Evolutionary conservation across 1,284 basidiomycete genomes (phyloP).

Genomic region (Vanrija sp.): DNA sequence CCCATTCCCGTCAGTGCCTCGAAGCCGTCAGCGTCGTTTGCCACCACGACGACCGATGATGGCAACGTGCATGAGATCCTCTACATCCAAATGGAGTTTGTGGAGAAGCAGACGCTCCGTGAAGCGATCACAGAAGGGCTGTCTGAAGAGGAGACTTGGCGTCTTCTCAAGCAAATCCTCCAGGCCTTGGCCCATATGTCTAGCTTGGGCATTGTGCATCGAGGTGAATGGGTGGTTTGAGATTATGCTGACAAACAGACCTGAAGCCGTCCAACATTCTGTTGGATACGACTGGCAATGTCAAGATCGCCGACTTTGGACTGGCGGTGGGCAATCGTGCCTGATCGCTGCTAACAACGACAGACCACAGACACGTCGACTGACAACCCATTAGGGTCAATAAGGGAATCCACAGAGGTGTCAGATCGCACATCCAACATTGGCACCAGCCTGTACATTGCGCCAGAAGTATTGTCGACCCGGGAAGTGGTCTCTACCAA

Average conservation of each 20-base stretch:
- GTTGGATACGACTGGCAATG: constrained; percentile 82
- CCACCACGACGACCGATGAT: constrained; percentile 35
- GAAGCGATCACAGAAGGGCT: constrained; percentile 76
- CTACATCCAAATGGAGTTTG: constrained; percentile 51
- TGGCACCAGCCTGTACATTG: constrained; percentile 88
- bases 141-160: constrained; percentile 80
- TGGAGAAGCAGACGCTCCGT: constrained; percentile 46
- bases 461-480: constrained; percentile 63
- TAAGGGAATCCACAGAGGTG: constrained; percentile 17
- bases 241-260: constrained; percentile 51
- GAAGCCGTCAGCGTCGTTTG: constrained; percentile 8
- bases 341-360: background rate
- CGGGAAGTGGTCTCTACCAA: constrained; percentile 21
- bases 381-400: constrained; percentile 64
- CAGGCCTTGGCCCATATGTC: constrained; percentile 91
- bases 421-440: constrained; percentile 60
- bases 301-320: constrained; percentile 94
- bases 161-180: constrained; percentile 84
- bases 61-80: constrained; percentile 38
- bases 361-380: constrained; percentile 70
- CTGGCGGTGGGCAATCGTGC: constrained; percentile 49
- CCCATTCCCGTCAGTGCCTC: constrained; percentile 18
- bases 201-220: constrained; percentile 81
- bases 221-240: constrained; percentile 40
- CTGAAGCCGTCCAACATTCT: constrained; percentile 90